Percentiles rank a stretch among this genome's conserved stretches.
phyloP scores from a whole-genome alignment of 2,329 filamentous ascomycete species.

The Ceratocystis cubensis region DNA sequence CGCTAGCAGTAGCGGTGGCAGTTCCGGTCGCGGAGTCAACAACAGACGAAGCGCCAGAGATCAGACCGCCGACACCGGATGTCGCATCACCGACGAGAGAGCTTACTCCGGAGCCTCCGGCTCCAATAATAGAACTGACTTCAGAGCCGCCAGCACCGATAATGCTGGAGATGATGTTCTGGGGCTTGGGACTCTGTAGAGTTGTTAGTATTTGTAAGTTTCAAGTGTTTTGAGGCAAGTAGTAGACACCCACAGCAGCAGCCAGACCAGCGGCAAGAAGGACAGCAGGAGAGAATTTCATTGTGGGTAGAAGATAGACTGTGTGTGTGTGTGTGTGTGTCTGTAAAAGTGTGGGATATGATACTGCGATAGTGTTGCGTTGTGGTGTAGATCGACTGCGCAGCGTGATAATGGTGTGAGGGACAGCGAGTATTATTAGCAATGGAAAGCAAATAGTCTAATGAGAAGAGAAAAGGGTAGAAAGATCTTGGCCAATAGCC shows the following conservation, averaged over 20 bases:
- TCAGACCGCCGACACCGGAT: slow-evolving; percentile 9
- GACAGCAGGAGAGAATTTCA: slow-evolving; percentile 30
- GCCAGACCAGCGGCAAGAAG: slow-evolving; percentile 27
- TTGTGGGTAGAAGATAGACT: slow-evolving; percentile 22
- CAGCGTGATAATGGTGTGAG: too few relatives aligned
- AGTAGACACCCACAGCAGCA: slow-evolving; percentile 25
- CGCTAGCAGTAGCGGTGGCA: slow-evolving; percentile 19
- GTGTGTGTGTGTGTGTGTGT: too few relatives aligned
- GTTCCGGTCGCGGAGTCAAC: slow-evolving; percentile 18
- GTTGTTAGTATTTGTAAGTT: neutral
- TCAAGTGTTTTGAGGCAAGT: neutral
- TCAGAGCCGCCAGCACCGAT: slow-evolving; percentile 19
- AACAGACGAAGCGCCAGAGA: neutral
- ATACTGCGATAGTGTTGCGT: neutral
- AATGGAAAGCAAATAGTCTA: too few relatives aligned
- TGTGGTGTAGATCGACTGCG: neutral
- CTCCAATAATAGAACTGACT: slow-evolving; percentile 17
- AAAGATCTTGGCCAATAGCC: neutral
- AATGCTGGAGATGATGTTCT: slow-evolving; percentile 17
- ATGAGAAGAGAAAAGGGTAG: too few relatives aligned
- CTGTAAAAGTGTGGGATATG: neutral
- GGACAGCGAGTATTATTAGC: too few relatives aligned
- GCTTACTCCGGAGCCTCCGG: slow-evolving; percentile 17
- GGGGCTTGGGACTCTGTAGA: slow-evolving; percentile 6
- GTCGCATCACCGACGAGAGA: slow-evolving; percentile 17